Evolutionary conservation across 495 filamentous ascomycete species (phyloP), one percentile per base, ranked within the genome.

Genomic region (Talaromyces trachyspermus): DNA sequence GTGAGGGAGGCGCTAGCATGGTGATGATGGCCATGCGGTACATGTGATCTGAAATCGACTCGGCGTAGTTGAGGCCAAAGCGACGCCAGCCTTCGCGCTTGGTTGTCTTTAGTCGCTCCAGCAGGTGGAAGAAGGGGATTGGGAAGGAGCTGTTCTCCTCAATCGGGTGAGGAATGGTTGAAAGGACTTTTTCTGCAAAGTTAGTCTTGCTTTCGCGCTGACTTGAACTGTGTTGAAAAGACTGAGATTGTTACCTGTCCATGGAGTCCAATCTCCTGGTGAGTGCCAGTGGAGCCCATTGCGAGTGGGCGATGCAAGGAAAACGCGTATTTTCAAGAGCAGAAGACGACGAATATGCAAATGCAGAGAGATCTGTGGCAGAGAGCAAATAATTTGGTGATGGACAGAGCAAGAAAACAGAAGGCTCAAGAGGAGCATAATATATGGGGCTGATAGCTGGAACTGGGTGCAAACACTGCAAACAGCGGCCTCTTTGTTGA

Each of bases 1-100:
- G 77, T 11, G 87, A 71, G 0, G 83, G 69, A 14, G 92, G 94
- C n/a, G 88, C 89, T 43, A 97, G 76, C 81, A 98, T 86, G 26
- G 86, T 87, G 68, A 97, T 87, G 58, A 98, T 80, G 40, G 90
- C 88, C 92, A 98, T 98, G 59, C 92, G 88, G 67, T 98, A 97
- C 92, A 98, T 98, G 72, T 98, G 92, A 67, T 98, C 92, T 20
- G 88, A 77, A 63, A 98, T 95, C 1, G 86, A 92, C 66, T 98
- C 92, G 50, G 65, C 67, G 46, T 76, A 56, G 32, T 77, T 56
- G 60, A 97, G 88, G 36, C 77, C 80, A 59, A 95, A 94, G 26
- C 90, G 81, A 49, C 83, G 81, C 92, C 92, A 98, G 43, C 92
- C 92, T 68, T 95, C 94, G 50, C 92, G 85, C 59, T 90, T 91